These are phyloP conservation scores for Flueggea neowawraea DNA, from an alignment of 441 rosid genomes.

Conservation along the genomic window DNA sequence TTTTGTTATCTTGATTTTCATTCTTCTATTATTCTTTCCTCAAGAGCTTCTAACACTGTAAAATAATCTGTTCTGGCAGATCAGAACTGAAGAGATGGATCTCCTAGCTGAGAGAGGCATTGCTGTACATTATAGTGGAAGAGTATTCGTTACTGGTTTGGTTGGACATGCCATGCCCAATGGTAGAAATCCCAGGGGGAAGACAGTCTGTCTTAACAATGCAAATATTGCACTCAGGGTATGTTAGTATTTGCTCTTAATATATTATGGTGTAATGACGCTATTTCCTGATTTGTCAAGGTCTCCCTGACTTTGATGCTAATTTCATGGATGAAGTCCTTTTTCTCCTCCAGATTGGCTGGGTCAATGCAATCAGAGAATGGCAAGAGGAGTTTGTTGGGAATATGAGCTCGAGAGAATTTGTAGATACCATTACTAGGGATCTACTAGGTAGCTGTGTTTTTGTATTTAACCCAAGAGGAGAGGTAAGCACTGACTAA, in stretches of 20 bases:
- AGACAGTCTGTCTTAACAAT: slow-evolving; percentile 80
- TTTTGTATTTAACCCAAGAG: slow-evolving; percentile 95
- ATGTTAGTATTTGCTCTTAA: slow-evolving; percentile 23
- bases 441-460: slow-evolving; percentile 95
- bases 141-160: slow-evolving; percentile 66
- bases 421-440: slow-evolving; percentile 90
- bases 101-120: slow-evolving; percentile 97
- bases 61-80: slow-evolving; percentile 39
- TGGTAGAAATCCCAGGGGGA: slow-evolving; percentile 73
- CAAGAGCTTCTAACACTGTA: slow-evolving; percentile 7
- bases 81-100: slow-evolving; percentile 98
- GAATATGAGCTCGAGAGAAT: slow-evolving; percentile 99
- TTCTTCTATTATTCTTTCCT: slow-evolving; percentile 10
- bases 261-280: slow-evolving; percentile 4
- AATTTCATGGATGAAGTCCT: slow-evolving; percentile 36
- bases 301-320: slow-evolving; percentile 23
- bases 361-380: slow-evolving; percentile 99
- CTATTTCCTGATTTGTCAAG: neutral
- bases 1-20: slow-evolving; percentile 1
- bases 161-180: slow-evolving; percentile 67
- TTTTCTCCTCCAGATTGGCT: slow-evolving; percentile 79
- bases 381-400: slow-evolving; percentile 99
- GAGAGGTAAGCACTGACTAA: slow-evolving; percentile 61
- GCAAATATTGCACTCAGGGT: slow-evolving; percentile 97
- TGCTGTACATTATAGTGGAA: slow-evolving; percentile 97